Evolutionary conservation across 768 basidiomycete genomes (phyloP).

Genomic region (Collybia sp.): DNA sequence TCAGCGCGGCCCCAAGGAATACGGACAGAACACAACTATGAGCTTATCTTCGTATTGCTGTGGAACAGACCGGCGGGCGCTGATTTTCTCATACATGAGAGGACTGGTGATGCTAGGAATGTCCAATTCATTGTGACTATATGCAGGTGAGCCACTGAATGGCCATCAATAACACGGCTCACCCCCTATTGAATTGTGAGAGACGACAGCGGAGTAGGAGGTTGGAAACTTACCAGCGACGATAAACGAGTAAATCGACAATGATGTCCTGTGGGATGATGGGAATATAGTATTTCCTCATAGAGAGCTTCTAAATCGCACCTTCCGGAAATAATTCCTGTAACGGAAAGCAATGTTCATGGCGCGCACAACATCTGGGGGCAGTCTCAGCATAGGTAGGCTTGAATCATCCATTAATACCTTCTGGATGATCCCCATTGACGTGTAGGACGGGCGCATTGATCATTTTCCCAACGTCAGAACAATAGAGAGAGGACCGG

Average conservation of each 20-base stretch:
- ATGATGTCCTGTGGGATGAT: slow-evolving; percentile 59
- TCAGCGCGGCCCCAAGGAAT: neutral
- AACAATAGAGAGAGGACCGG: slow-evolving; percentile 84
- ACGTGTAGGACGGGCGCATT: slow-evolving; percentile 87
- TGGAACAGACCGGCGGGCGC: slow-evolving; percentile 71
- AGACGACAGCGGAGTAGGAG: neutral
- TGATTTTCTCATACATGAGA: slow-evolving; percentile 87
- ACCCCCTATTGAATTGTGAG: slow-evolving; percentile 31
- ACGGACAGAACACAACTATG: slow-evolving; percentile 40
- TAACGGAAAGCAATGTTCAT: slow-evolving; percentile 89
- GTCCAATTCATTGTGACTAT: slow-evolving; percentile 85
- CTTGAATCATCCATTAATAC: slow-evolving; percentile 19
- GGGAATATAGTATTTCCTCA: no score
- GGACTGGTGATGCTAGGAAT: slow-evolving; percentile 86
- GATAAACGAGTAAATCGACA: slow-evolving; percentile 85
- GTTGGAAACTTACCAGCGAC: slow-evolving; percentile 54
- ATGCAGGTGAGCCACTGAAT: neutral
- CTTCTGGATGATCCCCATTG: slow-evolving; percentile 90
- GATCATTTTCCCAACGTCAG: slow-evolving; percentile 87
- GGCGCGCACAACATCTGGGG: slow-evolving; percentile 73
- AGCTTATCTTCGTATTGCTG: slow-evolving; percentile 78
- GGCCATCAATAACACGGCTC: slow-evolving; percentile 6
- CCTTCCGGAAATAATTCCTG: slow-evolving; percentile 81
- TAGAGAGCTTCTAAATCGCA: slow-evolving; percentile 7
- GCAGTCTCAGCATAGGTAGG: neutral